Evolutionary conservation across 163 green algal species (phyloP).

Genomic region (Scenedesmus sp.): DNA sequence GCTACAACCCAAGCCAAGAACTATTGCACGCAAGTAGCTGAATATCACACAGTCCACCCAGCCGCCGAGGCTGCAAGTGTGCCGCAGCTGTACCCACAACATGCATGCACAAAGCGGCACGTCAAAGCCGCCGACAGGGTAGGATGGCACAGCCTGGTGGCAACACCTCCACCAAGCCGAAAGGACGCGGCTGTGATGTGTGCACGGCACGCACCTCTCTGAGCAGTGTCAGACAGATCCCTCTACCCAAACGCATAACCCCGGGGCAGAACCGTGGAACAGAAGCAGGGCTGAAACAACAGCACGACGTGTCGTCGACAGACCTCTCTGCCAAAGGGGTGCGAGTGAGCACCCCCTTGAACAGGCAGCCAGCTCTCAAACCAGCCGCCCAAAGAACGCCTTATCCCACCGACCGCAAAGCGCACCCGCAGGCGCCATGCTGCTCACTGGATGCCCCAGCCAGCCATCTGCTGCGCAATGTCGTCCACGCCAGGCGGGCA

Average conservation of each 20-base stretch:
- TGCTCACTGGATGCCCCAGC: constrained; percentile 28
- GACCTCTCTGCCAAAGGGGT: too few species aligned
- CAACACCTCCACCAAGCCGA: neutral
- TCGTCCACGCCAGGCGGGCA: neutral
- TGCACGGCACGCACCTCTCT: neutral
- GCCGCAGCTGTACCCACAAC: neutral
- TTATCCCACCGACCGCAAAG: neutral
- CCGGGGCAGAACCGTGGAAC: neutral
- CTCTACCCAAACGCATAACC: neutral
- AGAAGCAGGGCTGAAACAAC: neutral
- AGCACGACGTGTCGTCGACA: neutral
- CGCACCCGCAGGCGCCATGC: neutral
- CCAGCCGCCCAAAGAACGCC: neutral
- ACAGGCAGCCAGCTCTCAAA: too few species aligned
- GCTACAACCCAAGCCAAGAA: too few species aligned
- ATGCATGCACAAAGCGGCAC: neutral
- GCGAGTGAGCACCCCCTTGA: neutral
- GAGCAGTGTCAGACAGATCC: neutral
- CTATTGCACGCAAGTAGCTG: too few species aligned
- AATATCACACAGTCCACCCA: too few species aligned
- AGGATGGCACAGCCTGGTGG: neutral
- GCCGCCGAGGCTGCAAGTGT: too few species aligned
- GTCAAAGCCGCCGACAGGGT: neutral
- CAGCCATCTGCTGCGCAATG: constrained; percentile 42
- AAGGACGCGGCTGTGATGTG: neutral